These are phyloP conservation scores for Fusarium stilboides DNA, from an alignment of 2,329 filamentous ascomycete genomes.

Conservation along the genomic window DNA sequence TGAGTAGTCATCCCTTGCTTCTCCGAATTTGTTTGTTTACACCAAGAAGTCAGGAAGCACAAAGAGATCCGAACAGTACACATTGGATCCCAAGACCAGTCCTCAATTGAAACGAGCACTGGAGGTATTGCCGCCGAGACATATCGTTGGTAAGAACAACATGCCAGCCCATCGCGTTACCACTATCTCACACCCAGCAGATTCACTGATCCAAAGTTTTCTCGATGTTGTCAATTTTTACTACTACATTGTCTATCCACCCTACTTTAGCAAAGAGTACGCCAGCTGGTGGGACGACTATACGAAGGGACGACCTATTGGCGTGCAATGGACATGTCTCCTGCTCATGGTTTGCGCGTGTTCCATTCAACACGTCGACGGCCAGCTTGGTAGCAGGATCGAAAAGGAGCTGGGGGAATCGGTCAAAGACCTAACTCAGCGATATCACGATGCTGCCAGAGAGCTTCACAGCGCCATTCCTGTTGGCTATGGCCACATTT, in stretches of 20 bases:
- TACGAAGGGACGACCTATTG: conserved; percentile 18
- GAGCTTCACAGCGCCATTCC: conserved; percentile 32
- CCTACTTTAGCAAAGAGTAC: conserved; percentile 34
- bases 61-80: conserved; percentile 26
- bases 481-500: conserved; percentile 21
- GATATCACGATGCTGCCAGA: conserved; percentile 25
- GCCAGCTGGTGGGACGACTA: conserved; percentile 31
- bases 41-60: conserved; percentile 9
- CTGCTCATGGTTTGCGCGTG: conserved; percentile 33
- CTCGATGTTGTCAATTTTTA: conserved; percentile 35
- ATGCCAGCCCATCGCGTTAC: not conserved
- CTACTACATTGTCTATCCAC: conserved; percentile 32
- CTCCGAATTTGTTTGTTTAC: not conserved
- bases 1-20: not conserved
- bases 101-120: conserved; percentile 18
- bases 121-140: conserved; percentile 16
- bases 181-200: conserved; percentile 4
- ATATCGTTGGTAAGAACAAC: conserved; percentile 17
- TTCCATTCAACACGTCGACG: conserved; percentile 27
- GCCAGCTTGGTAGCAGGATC: conserved; percentile 7
- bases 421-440: conserved; percentile 22
- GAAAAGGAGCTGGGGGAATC: conserved; percentile 15
- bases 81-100: conserved; percentile 17
- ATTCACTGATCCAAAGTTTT: conserved; percentile 22
- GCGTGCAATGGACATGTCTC: conserved; percentile 32